phyloP scores from a whole-genome alignment of 2,329 filamentous ascomycete genomes.

The Davidsoniella eucalypti region DNA sequence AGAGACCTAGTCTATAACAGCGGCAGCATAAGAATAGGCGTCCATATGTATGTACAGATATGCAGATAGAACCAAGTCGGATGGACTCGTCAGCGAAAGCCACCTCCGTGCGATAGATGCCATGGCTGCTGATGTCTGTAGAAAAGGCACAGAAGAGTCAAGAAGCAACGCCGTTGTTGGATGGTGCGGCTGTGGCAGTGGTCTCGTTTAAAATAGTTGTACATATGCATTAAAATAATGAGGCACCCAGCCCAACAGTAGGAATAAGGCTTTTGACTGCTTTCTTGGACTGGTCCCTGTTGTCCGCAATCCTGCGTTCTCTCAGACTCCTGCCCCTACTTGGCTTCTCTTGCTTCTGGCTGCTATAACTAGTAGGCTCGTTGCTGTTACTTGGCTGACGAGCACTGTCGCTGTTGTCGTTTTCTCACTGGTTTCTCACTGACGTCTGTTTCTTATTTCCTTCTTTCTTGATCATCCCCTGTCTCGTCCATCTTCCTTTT shows the following conservation, averaged over 20 bases:
- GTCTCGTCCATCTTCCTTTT: conserved; percentile 1
- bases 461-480: background rate
- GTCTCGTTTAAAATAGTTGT: conserved; percentile 7
- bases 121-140: too few species aligned
- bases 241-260: conserved; percentile 7
- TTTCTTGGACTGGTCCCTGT: background rate
- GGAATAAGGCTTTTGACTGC: background rate
- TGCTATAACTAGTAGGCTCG: background rate
- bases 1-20: too few species aligned
- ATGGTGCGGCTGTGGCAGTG: background rate
- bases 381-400: background rate
- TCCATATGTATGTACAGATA: too few species aligned
- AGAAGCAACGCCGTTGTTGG: background rate
- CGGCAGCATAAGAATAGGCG: too few species aligned
- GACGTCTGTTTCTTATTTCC: background rate
- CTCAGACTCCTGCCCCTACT: background rate
- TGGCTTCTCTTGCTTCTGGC: background rate
- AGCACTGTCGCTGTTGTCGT: background rate
- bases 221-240: background rate
- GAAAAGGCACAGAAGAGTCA: too few species aligned
- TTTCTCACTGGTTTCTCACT: background rate
- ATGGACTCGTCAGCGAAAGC: too few species aligned
- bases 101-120: too few species aligned
- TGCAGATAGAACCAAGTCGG: too few species aligned
- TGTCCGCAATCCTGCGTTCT: background rate